These are phyloP conservation scores for Skeletonema marinoi DNA, from an alignment of 108 stramenopile species.

Conservation along the genomic window DNA sequence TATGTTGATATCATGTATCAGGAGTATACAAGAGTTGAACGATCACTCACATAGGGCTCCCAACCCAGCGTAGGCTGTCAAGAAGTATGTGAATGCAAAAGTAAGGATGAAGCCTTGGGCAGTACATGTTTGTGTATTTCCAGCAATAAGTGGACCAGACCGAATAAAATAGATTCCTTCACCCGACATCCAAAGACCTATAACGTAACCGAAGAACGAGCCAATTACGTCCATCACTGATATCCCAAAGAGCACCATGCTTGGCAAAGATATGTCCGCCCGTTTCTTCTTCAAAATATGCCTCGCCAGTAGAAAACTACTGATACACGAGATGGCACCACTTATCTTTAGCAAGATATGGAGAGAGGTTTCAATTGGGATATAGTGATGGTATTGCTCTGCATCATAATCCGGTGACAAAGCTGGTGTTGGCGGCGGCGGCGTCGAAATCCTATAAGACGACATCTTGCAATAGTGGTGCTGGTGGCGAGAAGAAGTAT, in stretches of 20 bases:
- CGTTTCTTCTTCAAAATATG: not conserved
- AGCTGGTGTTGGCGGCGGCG: no score
- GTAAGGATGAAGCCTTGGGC: not conserved
- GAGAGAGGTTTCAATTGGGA: no score
- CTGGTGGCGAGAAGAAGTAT: no score
- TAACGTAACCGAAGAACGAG: not conserved
- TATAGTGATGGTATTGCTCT: no score
- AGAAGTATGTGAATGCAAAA: not conserved
- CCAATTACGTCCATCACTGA: not conserved
- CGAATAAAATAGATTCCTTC: not conserved
- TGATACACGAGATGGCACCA: not conserved
- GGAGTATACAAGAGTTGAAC: no score
- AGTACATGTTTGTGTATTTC: not conserved
- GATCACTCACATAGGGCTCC: not conserved
- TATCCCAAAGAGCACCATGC: not conserved
- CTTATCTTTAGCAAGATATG: not conserved
- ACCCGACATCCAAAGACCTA: not conserved
- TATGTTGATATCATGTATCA: no score
- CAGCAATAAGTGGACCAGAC: no score
- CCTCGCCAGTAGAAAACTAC: not conserved
- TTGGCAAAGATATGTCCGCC: not conserved
- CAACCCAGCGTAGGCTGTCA: not conserved
- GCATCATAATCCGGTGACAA: no score
- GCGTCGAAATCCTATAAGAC: no score
- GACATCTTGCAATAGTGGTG: no score